Evolutionary conservation across 768 basidiomycete genomes (phyloP), one percentile per base, ranked within the genome.

Genomic region (Gelatoporia subvermispora): DNA sequence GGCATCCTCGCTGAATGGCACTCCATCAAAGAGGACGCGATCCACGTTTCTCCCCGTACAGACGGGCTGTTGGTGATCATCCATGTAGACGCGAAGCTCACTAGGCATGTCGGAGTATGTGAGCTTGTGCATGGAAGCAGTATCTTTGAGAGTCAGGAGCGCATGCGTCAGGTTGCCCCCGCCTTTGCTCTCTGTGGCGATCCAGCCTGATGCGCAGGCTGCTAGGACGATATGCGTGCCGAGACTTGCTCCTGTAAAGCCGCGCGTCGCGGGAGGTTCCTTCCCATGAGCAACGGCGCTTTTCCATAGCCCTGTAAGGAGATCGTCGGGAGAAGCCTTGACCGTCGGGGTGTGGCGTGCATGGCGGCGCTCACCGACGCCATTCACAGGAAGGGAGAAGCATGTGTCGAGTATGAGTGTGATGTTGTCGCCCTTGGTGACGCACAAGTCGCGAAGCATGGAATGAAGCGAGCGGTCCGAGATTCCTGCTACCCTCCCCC

Each of bases 331-430:
- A 13, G 64, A 66, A 9, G 78, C 74, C 54, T 79, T 80, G n/a
- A 61, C 60, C 4, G 82, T 75, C n/a, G 75, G 74, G 7, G 83
- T 83, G 71, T 75, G 85, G 37, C 85, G 79, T 43, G 74, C 71
- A 45, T 69, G 66, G 34, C 68, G 72, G 24, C 81, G 73, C 51
- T 74, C 68, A 15, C 71, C 68, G 28, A 63, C 61, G 3, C 64
- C 64, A 16, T 69, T 65, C 41, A 71, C 56, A 11, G 74, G 67
- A 5, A 65, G 63, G 9, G 77, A 72, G 65, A 85, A 84, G 56
- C 80, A 85, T 54, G 78, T 75, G 62, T 86, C 84, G 20, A 85
- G 68, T 47, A 86, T 72, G 48, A 86, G 62, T 1, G 84, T 82
- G 62, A 87, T 78, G 50, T 87, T 87, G 61, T 85, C 70, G 24